A percentile compares a stretch with the other conserved stretches of the same genome.
Conservation (phyloP, 1,139 yeast species). For the Hyphopichia pseudoburtonii region DNA sequence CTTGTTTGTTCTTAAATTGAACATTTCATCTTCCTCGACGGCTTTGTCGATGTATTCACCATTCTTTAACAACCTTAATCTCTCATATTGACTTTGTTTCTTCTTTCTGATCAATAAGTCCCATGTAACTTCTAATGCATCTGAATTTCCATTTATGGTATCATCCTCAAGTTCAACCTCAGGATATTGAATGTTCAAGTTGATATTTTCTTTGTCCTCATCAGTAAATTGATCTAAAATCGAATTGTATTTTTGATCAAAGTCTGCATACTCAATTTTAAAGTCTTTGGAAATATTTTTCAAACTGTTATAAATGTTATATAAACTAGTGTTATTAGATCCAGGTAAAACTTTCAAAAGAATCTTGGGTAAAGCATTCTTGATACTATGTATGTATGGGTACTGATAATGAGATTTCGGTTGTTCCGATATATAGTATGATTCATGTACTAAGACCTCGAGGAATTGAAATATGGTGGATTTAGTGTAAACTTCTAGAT, state of each 20-base stretch:
- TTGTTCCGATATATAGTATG: slow-evolving; percentile 32
- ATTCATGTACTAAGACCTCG: slow-evolving; percentile 53
- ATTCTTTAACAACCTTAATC: slow-evolving; percentile 37
- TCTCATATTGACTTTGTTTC: slow-evolving; percentile 51
- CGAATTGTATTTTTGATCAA: slow-evolving; percentile 25
- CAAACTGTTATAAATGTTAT: slow-evolving; percentile 40
- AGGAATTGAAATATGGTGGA: slow-evolving; percentile 69
- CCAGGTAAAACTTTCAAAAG: slow-evolving; percentile 54
- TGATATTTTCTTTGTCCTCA: slow-evolving; percentile 36
- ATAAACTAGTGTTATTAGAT: slow-evolving; percentile 49
- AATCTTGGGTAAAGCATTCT: slow-evolving; percentile 44
- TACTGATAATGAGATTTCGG: slow-evolving; percentile 30
- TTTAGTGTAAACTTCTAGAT: slow-evolving; percentile 56
- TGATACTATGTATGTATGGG: slow-evolving; percentile 50
- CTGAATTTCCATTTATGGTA: slow-evolving; percentile 18
- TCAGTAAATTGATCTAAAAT: slow-evolving; percentile 28
- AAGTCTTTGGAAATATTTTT: slow-evolving; percentile 38
- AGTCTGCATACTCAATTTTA: slow-evolving; percentile 29
- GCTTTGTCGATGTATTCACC: slow-evolving; percentile 20
- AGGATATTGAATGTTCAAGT: slow-evolving; percentile 35
- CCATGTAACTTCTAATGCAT: slow-evolving; percentile 48
- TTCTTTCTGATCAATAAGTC: slow-evolving; percentile 45
- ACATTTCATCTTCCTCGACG: slow-evolving; percentile 31
- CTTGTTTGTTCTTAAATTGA: slow-evolving; percentile 16
- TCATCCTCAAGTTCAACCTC: slow-evolving; percentile 24